Percentiles rank a stretch among this genome's conserved stretches.
These are phyloP conservation scores for Nyssa sinensis DNA, from an alignment of 148 eudicot species.

Conservation along the genomic window DNA sequence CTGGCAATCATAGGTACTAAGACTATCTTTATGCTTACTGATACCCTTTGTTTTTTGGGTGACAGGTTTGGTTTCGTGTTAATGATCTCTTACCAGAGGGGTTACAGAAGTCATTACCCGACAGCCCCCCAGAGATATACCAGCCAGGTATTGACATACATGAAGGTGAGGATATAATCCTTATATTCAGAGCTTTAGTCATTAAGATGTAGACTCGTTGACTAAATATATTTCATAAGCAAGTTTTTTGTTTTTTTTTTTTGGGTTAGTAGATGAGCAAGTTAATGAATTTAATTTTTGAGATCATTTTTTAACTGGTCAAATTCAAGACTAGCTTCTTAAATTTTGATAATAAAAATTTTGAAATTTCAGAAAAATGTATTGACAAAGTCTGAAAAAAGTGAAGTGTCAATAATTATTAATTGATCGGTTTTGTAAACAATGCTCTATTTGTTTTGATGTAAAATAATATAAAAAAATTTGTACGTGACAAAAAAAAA, in stretches of 20 bases:
- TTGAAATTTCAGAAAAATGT: background rate
- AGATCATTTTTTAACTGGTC: background rate
- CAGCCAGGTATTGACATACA: slow-evolving; percentile 35
- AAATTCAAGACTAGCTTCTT: background rate
- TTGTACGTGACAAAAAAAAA: too few species aligned
- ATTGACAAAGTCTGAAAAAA: background rate
- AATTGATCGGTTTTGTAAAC: background rate
- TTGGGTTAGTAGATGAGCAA: too few species aligned
- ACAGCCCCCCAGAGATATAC: slow-evolving; percentile 72
- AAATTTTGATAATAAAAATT: background rate
- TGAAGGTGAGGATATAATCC: slow-evolving; percentile 50
- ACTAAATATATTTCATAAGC: background rate
- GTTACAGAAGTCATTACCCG: slow-evolving; percentile 83
- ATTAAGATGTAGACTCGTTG: background rate
- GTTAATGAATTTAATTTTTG: background rate
- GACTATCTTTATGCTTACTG: slow-evolving; percentile 15
- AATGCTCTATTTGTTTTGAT: too few species aligned
- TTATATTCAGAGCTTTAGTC: background rate
- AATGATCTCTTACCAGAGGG: slow-evolving; percentile 79
- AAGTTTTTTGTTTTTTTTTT: too few species aligned
- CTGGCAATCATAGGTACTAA: slow-evolving; percentile 36
- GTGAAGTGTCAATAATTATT: background rate
- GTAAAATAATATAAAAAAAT: too few species aligned
- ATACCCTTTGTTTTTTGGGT: slow-evolving; percentile 17
- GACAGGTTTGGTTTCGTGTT: slow-evolving; percentile 97